These are phyloP conservation scores for Cercospora sp. DNA, from an alignment of 2,329 filamentous ascomycete species.

Conservation along the genomic window DNA sequence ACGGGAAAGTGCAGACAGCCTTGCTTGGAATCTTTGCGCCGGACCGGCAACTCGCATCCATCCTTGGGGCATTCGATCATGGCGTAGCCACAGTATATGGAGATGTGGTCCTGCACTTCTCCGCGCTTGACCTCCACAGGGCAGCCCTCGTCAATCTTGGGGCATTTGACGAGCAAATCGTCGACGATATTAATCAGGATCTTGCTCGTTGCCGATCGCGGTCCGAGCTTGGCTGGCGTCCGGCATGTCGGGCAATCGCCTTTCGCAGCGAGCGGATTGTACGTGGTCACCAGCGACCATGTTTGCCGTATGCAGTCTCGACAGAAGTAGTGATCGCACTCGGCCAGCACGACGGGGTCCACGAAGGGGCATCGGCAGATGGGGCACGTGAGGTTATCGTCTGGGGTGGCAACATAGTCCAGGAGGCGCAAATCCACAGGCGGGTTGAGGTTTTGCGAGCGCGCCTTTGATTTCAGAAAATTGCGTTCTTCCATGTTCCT, in stretches of 20 bases:
- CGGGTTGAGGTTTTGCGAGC: slow-evolving; percentile 33
- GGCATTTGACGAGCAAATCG: slow-evolving; percentile 61
- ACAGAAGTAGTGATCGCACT: slow-evolving; percentile 66
- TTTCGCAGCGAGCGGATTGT: slow-evolving; percentile 35
- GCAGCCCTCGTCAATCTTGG: slow-evolving; percentile 57
- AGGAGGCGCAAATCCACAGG: slow-evolving; percentile 58
- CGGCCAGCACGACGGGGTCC: slow-evolving; percentile 55
- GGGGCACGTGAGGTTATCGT: slow-evolving; percentile 63
- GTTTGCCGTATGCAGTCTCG: slow-evolving; percentile 56
- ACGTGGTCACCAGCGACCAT: slow-evolving; percentile 42
- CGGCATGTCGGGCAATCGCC: slow-evolving; percentile 60
- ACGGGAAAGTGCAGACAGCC: slow-evolving; percentile 57
- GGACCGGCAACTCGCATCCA: slow-evolving; percentile 54
- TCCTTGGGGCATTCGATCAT: slow-evolving; percentile 54
- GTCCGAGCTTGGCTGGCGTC: slow-evolving; percentile 43
- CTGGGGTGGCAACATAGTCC: slow-evolving; percentile 58
- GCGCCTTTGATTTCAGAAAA: slow-evolving; percentile 32
- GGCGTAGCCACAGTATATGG: slow-evolving; percentile 60
- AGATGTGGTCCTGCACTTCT: slow-evolving; percentile 59
- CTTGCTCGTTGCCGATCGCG: slow-evolving; percentile 46
- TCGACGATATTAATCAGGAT: slow-evolving; percentile 62
- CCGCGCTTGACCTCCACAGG: slow-evolving; percentile 54
- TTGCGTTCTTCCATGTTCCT: slow-evolving; percentile 38
- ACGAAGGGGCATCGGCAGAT: slow-evolving; percentile 66
- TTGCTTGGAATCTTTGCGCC: slow-evolving; percentile 55